Conservation (phyloP, 345 rosid genomes). For the Citrus medica region DNA sequence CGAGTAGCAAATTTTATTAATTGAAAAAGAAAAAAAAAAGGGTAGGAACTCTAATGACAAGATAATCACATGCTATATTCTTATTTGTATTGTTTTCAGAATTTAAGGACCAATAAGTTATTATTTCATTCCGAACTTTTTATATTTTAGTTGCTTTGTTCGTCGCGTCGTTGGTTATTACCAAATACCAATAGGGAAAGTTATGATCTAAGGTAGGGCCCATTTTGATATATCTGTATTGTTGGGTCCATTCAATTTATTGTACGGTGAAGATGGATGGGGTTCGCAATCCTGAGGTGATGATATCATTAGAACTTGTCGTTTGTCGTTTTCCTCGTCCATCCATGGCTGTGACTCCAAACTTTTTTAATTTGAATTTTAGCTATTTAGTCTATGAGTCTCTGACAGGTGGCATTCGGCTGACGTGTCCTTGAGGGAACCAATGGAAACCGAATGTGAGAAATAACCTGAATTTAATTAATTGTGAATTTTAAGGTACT, state of each 20-base stretch:
- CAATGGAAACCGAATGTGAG: background rate
- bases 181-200: background rate
- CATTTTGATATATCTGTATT: background rate
- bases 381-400: background rate
- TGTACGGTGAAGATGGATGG: background rate
- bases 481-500: too few relatives aligned
- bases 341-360: background rate
- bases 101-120: too few relatives aligned
- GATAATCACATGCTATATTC: too few relatives aligned
- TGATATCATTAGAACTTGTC: background rate
- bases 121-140: too few relatives aligned
- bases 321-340: background rate
- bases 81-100: too few relatives aligned
- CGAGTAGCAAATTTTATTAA: too few relatives aligned
- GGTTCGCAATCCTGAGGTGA: background rate
- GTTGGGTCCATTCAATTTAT: background rate
- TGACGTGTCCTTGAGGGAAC: slow-evolving; percentile 7
- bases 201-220: background rate
- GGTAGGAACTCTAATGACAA: too few relatives aligned
- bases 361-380: background rate
- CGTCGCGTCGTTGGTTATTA: too few relatives aligned
- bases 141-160: too few relatives aligned
- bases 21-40: too few relatives aligned
- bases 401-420: background rate
- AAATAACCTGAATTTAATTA: background rate